phyloP scores from a whole-genome alignment of 495 filamentous ascomycete genomes.

The Pyronema omphalodes region DNA sequence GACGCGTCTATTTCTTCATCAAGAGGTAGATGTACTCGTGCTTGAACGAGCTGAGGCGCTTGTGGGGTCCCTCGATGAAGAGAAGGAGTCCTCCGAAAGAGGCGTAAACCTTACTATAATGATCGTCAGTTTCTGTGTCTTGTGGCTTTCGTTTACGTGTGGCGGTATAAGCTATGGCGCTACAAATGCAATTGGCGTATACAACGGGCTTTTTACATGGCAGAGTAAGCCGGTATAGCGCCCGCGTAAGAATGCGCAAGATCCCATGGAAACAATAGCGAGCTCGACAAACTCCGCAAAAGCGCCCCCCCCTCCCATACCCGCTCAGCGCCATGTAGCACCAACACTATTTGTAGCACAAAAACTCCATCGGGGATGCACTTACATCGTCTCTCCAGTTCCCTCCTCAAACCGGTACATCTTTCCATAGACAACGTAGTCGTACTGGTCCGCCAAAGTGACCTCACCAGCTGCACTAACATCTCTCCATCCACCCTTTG shows the following conservation, averaged over 20 bases:
- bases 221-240: too few relatives aligned
- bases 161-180: too few relatives aligned
- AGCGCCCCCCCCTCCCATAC: constrained; percentile 1
- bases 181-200: neutral
- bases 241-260: neutral
- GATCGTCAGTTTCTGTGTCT: too few relatives aligned
- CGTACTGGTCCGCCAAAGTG: constrained; percentile 75
- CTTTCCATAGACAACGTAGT: constrained; percentile 96
- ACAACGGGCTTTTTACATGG: too few relatives aligned
- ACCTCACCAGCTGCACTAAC: constrained; percentile 37
- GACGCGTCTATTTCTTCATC: constrained; percentile 54
- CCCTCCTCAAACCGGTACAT: constrained; percentile 93
- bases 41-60: constrained; percentile 74
- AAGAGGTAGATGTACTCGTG: constrained; percentile 90
- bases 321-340: neutral
- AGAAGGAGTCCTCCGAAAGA: constrained; percentile 85
- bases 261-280: neutral
- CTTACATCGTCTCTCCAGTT: constrained; percentile 69
- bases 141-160: too few relatives aligned
- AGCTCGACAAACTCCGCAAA: neutral
- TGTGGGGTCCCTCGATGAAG: constrained; percentile 80
- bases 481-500: constrained; percentile 60
- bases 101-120: constrained; percentile 64
- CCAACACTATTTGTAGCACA: neutral
- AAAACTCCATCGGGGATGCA: constrained; percentile 8